Evolutionary conservation across 768 basidiomycete genomes (phyloP).

Genomic region (Mycena floridula): DNA sequence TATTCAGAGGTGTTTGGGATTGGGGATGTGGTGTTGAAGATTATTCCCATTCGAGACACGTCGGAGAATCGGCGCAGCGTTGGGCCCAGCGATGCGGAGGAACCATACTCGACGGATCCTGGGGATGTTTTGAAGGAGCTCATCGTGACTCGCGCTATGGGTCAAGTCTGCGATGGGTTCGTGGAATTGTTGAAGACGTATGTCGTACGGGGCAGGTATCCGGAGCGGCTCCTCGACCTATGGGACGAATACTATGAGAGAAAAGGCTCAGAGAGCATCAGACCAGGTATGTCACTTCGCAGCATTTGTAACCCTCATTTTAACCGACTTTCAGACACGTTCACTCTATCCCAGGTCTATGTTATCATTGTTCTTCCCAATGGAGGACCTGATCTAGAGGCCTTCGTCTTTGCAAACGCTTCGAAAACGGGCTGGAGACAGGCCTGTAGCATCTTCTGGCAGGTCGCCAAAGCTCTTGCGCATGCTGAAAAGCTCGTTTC

Average conservation of each 20-base stretch:
- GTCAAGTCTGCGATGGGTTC: slow-evolving; percentile 71
- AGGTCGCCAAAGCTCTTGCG: slow-evolving; percentile 71
- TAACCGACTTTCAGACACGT: slow-evolving; percentile 47
- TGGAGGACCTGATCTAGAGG: slow-evolving; percentile 87
- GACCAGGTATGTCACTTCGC: slow-evolving; percentile 58
- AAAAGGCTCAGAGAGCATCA: slow-evolving; percentile 75
- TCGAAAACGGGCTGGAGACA: slow-evolving; percentile 72
- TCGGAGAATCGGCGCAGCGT: slow-evolving; percentile 6
- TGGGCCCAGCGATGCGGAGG: slow-evolving; percentile 17
- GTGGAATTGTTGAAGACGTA: slow-evolving; percentile 77
- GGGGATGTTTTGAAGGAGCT: slow-evolving; percentile 78
- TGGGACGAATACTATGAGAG: slow-evolving; percentile 82
- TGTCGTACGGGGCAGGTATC: slow-evolving; percentile 83
- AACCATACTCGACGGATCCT: slow-evolving; percentile 66
- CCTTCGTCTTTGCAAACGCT: slow-evolving; percentile 59
- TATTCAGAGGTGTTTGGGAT: slow-evolving; percentile 96
- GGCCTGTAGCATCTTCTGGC: slow-evolving; percentile 88
- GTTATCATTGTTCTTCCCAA: slow-evolving; percentile 87
- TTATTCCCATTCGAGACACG: slow-evolving; percentile 64
- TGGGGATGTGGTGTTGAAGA: slow-evolving; percentile 83
- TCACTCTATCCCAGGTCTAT: slow-evolving; percentile 74
- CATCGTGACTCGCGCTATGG: slow-evolving; percentile 70
- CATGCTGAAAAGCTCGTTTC: slow-evolving; percentile 73
- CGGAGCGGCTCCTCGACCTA: slow-evolving; percentile 63
- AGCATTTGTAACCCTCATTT: slow-evolving; percentile 1